Evolutionary conservation across 208 protist genomes (phyloP), one percentile per base, ranked within the genome.

Genomic region (Vickermania spadyakhi): DNA sequence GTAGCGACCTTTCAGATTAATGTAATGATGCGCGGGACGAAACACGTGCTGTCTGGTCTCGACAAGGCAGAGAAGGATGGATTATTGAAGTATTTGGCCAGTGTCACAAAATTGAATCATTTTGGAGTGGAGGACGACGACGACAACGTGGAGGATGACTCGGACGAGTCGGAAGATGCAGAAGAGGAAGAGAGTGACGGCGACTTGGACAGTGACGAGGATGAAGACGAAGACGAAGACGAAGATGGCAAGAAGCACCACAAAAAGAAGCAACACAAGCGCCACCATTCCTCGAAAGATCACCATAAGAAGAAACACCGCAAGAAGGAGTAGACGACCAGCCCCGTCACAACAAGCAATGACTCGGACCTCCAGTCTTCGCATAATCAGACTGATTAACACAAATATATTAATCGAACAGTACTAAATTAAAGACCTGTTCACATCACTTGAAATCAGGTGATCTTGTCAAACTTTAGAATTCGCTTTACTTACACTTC

Each of bases 1-100:
- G 73, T 62, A 31, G 63, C 72, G 2, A 90, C 82, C 18, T 94
- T 94, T 54, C 84, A 90, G 56, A 57, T 94, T 31, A 75, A 60
- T 5, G 80, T 94, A 21, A 81, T 77, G 62, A 72, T 50, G 28
- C 70, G 75, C 11, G 70, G 77, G 55, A 74, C 83, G 13, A 84
- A 86, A 70, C 61, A 81, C 21, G 66, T 87, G 29, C 89, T 94
- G 42, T 81, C 80, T 2, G 63, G 61, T 1, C 62, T 94, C 21
- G 82, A 88, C 27, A 84, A 81, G 58, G 62, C 60, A 41, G 88
- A 94, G 61, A 86, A 88, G 73, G 62, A 67, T 7, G 68, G 60
- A 0, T 63, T 94, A 22, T 57, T 92, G 3, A 26, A 49, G 1
- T 94, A 79, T 62, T 73, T 94, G 18, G 64, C 59, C 13, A 77